Conservation (phyloP, 306 rosid species). For the Argentina anserina region DNA sequence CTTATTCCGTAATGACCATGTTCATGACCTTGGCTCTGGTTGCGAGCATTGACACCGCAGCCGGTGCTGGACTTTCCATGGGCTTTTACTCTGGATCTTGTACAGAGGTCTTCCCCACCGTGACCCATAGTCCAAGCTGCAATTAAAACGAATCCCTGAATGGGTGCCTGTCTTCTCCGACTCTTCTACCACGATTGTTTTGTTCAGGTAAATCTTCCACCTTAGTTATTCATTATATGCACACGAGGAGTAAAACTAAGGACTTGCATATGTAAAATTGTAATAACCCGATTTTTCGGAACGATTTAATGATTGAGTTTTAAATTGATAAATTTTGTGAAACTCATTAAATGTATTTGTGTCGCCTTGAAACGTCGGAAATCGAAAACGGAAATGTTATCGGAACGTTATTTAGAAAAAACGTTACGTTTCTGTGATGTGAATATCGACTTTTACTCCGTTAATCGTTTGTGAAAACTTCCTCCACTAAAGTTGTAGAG, state of each 20-base stretch:
- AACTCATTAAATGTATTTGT: no score
- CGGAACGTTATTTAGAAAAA: no score
- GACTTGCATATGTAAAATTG: background rate
- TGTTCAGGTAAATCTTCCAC: slow-evolving; percentile 53
- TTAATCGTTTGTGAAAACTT: no score
- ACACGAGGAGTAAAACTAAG: background rate
- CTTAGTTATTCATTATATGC: background rate
- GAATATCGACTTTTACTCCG: no score
- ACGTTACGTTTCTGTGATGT: no score
- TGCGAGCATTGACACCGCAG: background rate
- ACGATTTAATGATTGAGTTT: no score
- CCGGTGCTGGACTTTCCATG: background rate
- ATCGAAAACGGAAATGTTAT: no score
- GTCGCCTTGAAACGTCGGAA: no score
- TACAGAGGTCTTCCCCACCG: slow-evolving; percentile 48
- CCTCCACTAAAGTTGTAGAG: no score
- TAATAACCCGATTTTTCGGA: no score
- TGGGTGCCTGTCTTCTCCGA: slow-evolving; percentile 86
- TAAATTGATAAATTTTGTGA: no score
- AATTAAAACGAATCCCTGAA: slow-evolving; percentile 61
- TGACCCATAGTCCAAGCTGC: slow-evolving; percentile 47
- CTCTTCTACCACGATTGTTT: slow-evolving; percentile 85
- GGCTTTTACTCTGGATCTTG: slow-evolving; percentile 45
- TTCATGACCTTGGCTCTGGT: background rate
- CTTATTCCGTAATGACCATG: background rate